A percentile compares a stretch with the other conserved stretches of the same genome.
These are phyloP conservation scores for Fusarium liriodendri DNA, from an alignment of 2,329 filamentous ascomycete species.

Conservation along the genomic window DNA sequence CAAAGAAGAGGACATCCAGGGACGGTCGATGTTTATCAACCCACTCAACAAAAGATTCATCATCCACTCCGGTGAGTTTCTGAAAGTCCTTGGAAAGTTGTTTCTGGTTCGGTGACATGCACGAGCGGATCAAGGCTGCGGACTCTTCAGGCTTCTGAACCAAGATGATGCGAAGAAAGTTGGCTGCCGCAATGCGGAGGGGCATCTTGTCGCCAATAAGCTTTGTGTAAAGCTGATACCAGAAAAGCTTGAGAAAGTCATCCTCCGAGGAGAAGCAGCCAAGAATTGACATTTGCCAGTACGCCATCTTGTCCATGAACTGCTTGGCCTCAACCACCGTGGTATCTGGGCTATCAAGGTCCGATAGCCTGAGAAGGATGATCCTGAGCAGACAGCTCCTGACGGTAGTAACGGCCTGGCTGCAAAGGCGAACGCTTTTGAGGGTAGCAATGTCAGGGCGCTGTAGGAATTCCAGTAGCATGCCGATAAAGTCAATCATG, in stretches of 20 bases:
- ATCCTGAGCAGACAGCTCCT: conserved; percentile 82
- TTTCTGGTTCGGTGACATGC: conserved; percentile 76
- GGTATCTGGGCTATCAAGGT: conserved; percentile 75
- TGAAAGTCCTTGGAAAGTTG: conserved; percentile 82
- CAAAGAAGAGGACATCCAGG: conserved; percentile 85
- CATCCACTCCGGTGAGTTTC: conserved; percentile 87
- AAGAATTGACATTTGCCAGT: conserved; percentile 95
- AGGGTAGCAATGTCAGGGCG: conserved; percentile 81
- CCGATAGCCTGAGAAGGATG: conserved; percentile 83
- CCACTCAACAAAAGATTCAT: conserved; percentile 88
- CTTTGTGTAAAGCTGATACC: conserved; percentile 93
- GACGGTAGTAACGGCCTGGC: conserved; percentile 81
- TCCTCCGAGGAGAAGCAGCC: conserved; percentile 81
- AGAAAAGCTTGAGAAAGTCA: conserved; percentile 86
- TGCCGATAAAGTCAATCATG: conserved; percentile 87
- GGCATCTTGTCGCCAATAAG: conserved; percentile 76
- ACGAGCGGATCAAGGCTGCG: conserved; percentile 76
- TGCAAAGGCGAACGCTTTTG: conserved; percentile 93
- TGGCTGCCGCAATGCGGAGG: conserved; percentile 81
- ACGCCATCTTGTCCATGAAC: conserved; percentile 87
- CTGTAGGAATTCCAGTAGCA: conserved; percentile 88
- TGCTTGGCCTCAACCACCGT: conserved; percentile 71
- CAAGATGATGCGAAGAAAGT: conserved; percentile 90
- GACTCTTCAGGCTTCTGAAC: conserved; percentile 93
- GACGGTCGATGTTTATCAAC: conserved; percentile 83